These are phyloP conservation scores for Zygosaccharomyces sapae DNA, from an alignment of 1,139 yeast species.

Conservation along the genomic window DNA sequence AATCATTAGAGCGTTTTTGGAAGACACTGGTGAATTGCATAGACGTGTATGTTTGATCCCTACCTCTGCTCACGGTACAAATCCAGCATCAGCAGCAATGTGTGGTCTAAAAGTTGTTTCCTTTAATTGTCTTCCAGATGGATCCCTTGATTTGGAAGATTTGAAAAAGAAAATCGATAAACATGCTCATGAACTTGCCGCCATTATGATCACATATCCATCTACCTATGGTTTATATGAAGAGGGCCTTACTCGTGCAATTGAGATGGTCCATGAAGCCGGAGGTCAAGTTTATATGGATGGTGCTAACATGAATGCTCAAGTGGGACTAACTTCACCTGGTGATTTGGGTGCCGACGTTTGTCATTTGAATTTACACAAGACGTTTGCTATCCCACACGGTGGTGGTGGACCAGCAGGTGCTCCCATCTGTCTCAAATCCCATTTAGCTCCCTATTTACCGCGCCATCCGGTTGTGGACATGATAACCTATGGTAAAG, in stretches of 20 bases:
- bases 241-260: conserved; percentile 55
- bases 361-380: conserved; percentile 92
- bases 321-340: conserved; percentile 94
- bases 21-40: conserved; percentile 59
- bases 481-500: conserved; percentile 46
- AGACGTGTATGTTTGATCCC: conserved; percentile 92
- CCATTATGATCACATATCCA: conserved; percentile 97
- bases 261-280: conserved; percentile 66
- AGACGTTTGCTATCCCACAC: conserved; percentile 95
- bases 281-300: conserved; percentile 98
- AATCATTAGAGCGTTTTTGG: conserved; percentile 75
- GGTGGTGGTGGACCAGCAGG: conserved; percentile 99
- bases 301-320: conserved; percentile 99
- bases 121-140: conserved; percentile 78
- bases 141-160: conserved; percentile 80
- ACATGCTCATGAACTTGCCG: conserved; percentile 69
- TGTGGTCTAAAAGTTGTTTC: conserved; percentile 92
- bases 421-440: conserved; percentile 93
- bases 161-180: conserved; percentile 68
- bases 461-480: conserved; percentile 69
- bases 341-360: conserved; percentile 99
- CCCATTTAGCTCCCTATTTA: conserved; percentile 74
- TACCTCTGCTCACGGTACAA: conserved; percentile 96
- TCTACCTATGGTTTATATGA: conserved; percentile 95
- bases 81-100: conserved; percentile 98